A percentile compares a stretch with the other conserved stretches of the same genome.
These are phyloP conservation scores for Mycena rosella DNA, from an alignment of 768 basidiomycete species.

Conservation along the genomic window DNA sequence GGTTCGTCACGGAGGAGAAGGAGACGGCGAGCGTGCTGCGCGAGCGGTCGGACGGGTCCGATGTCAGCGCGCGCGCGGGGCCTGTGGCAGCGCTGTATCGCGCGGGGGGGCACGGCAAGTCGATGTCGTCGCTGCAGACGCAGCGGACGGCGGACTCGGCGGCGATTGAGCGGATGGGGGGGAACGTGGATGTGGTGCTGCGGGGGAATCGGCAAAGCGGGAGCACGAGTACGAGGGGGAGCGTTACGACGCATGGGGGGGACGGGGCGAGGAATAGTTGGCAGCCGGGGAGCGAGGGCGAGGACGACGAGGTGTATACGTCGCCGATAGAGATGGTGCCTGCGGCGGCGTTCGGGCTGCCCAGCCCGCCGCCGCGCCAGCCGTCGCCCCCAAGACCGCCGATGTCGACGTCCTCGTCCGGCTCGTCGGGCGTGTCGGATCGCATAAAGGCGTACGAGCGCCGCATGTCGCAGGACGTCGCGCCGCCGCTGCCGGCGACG, in stretches of 20 bases:
- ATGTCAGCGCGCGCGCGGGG: background rate
- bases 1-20: slow-evolving; percentile 67
- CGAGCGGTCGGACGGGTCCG: slow-evolving; percentile 30
- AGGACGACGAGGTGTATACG: slow-evolving; percentile 38
- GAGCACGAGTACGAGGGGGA: slow-evolving; percentile 38
- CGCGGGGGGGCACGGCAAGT: slow-evolving; percentile 57
- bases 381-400: slow-evolving; percentile 18
- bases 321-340: slow-evolving; percentile 52
- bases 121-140: slow-evolving; percentile 68
- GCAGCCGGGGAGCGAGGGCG: slow-evolving; percentile 24
- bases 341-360: slow-evolving; percentile 28
- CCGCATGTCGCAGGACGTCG: slow-evolving; percentile 61
- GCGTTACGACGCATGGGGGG: slow-evolving; percentile 44
- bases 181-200: slow-evolving; percentile 79
- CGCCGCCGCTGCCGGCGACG: slow-evolving; percentile 44
- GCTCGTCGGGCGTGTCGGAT: slow-evolving; percentile 55
- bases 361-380: slow-evolving; percentile 25
- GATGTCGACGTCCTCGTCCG: slow-evolving; percentile 32
- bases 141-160: slow-evolving; percentile 77
- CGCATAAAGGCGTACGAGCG: slow-evolving; percentile 72
- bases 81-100: slow-evolving; percentile 7
- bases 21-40: slow-evolving; percentile 36
- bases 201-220: slow-evolving; percentile 50
- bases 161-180: slow-evolving; percentile 74
- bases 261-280: slow-evolving; percentile 24